phyloP scores from a whole-genome alignment of 305 asterid species.

The Fraxinus angustifolia region DNA sequence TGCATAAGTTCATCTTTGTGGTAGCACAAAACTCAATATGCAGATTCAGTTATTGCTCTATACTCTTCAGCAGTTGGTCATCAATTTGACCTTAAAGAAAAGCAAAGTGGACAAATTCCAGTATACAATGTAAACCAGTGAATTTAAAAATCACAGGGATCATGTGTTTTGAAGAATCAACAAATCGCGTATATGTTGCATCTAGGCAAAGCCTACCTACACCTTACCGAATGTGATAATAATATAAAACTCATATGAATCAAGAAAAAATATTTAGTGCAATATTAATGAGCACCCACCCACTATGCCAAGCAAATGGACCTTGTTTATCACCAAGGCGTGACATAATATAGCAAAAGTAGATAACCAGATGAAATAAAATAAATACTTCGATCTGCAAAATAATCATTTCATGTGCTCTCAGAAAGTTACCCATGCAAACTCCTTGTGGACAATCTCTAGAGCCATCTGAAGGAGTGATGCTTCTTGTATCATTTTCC shows the following conservation, averaged over 20 bases:
- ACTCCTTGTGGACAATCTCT: conserved; percentile 47
- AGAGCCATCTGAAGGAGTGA: conserved; percentile 43
- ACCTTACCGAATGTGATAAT: background rate
- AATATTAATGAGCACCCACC: background rate
- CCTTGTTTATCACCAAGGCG: background rate
- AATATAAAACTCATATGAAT: background rate
- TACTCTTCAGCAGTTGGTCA: too few relatives aligned
- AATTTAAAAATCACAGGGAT: background rate
- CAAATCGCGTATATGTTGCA: background rate
- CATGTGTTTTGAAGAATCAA: background rate
- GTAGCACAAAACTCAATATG: background rate
- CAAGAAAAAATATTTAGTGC: background rate
- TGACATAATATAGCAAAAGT: conserved; percentile 2
- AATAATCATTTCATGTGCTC: conserved; percentile 9
- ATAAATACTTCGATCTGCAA: background rate
- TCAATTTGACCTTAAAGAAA: too few relatives aligned
- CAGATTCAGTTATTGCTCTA: background rate
- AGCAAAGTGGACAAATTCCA: background rate
- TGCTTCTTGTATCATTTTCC: conserved; percentile 62
- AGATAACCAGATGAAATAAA: background rate
- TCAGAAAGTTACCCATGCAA: conserved; percentile 60
- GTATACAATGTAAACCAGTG: background rate
- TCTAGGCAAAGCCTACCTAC: background rate
- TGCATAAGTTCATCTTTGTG: background rate
- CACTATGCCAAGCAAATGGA: background rate